These are phyloP conservation scores for Lachnellula hyalina DNA, from an alignment of 2,329 filamentous ascomycete genomes.

Conservation along the genomic window DNA sequence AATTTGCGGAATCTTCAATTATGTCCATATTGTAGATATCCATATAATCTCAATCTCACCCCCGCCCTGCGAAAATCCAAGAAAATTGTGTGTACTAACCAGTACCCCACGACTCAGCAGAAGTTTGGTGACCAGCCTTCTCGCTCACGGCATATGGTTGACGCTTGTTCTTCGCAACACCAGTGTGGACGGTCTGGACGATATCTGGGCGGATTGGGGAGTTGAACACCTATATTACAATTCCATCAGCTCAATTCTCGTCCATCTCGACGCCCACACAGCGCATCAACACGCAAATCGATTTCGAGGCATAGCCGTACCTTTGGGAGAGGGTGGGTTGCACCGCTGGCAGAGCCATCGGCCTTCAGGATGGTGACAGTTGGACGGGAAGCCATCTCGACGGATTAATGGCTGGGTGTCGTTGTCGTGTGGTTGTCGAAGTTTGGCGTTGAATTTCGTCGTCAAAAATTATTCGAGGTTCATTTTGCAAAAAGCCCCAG, in stretches of 20 bases:
- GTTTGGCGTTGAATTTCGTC: slow-evolving; percentile 18
- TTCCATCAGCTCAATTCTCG: slow-evolving; percentile 20
- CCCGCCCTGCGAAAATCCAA: slow-evolving; percentile 17
- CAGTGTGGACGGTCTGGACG: slow-evolving; percentile 92
- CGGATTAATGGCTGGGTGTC: slow-evolving; percentile 25
- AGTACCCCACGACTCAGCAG: slow-evolving; percentile 99
- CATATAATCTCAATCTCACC: neutral
- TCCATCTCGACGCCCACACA: slow-evolving; percentile 2
- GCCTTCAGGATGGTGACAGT: slow-evolving; percentile 96
- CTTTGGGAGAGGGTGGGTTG: slow-evolving; percentile 85
- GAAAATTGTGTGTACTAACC: slow-evolving; percentile 56
- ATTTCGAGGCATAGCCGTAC: slow-evolving; percentile 21
- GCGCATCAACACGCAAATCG: neutral
- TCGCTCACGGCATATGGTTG: slow-evolving; percentile 99
- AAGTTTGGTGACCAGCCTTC: slow-evolving; percentile 99
- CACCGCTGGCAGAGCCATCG: slow-evolving; percentile 87
- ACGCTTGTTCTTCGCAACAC: slow-evolving; percentile 99
- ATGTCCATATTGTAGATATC: neutral
- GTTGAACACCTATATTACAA: slow-evolving; percentile 67
- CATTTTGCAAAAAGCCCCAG: neutral
- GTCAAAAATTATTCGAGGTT: slow-evolving; percentile 3
- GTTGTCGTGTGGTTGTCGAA: slow-evolving; percentile 21
- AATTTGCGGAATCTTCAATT: neutral
- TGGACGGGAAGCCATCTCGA: slow-evolving; percentile 82
- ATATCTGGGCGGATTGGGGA: slow-evolving; percentile 98